Percentiles rank a stretch among this genome's conserved stretches.
Evolutionary conservation across 495 filamentous ascomycete genomes (phyloP).

Genomic region (Parathielavia hyrcaniae): DNA sequence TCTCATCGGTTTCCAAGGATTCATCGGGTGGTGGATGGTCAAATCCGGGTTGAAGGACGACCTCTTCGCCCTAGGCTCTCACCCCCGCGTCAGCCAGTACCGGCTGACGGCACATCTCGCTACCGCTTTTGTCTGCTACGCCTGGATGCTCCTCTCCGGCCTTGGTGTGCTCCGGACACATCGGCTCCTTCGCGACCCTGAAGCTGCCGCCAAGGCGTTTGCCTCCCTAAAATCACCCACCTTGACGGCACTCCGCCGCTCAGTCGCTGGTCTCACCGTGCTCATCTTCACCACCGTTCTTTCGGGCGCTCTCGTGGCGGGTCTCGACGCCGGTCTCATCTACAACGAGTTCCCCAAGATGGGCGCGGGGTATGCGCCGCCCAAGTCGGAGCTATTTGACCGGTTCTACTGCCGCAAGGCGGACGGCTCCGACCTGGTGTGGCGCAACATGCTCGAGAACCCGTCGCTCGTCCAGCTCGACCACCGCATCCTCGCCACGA

Average conservation of each 20-base stretch:
- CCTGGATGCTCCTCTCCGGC: constrained; percentile 89
- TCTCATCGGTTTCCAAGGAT: constrained; percentile 90
- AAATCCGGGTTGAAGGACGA: constrained; percentile 92
- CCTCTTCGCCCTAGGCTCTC: constrained; percentile 80
- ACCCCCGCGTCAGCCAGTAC: constrained; percentile 92
- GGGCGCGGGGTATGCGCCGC: constrained; percentile 76
- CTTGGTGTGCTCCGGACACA: constrained; percentile 73
- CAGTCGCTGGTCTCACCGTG: constrained; percentile 61
- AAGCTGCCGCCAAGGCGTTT: constrained; percentile 49
- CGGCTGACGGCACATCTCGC: constrained; percentile 83
- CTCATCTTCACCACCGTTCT: constrained; percentile 86
- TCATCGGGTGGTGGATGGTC: constrained; percentile 99
- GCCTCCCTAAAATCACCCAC: constrained; percentile 55
- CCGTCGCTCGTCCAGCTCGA: constrained; percentile 90
- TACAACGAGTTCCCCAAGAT: constrained; percentile 98
- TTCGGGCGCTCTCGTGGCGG: constrained; percentile 89
- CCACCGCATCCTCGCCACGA: constrained; percentile 85
- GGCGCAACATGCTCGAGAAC: constrained; percentile 96
- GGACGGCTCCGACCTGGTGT: constrained; percentile 76
- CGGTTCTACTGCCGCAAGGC: constrained; percentile 74
- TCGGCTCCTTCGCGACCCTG: constrained; percentile 57
- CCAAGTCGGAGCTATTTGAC: constrained; percentile 72
- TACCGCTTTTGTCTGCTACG: constrained; percentile 83
- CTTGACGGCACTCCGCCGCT: constrained; percentile 65
- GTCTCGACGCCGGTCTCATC: constrained; percentile 90